Conservation (phyloP, 768 basidiomycete species). For the Hebeloma cylindrosporum region DNA sequence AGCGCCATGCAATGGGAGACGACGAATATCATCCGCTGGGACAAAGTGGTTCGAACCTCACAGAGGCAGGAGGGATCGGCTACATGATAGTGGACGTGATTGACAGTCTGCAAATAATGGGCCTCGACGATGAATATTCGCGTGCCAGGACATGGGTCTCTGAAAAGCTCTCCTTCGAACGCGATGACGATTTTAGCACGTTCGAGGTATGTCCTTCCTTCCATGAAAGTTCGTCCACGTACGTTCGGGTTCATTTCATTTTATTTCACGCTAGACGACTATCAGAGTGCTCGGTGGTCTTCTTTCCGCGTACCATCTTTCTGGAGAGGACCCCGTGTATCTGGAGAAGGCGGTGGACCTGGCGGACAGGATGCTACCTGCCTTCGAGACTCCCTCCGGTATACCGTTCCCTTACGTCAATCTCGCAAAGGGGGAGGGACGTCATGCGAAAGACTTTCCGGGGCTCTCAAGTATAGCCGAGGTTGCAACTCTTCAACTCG, state of each 20-base stretch:
- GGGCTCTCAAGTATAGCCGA: constrained; percentile 80
- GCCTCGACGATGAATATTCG: constrained; percentile 72
- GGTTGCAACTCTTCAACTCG: constrained; percentile 85
- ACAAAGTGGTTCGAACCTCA: constrained; percentile 74
- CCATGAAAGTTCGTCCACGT: neutral
- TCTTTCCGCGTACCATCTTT: constrained; percentile 81
- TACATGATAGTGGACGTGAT: constrained; percentile 88
- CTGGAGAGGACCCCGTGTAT: constrained; percentile 63
- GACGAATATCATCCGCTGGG: constrained; percentile 92
- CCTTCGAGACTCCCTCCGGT: constrained; percentile 79
- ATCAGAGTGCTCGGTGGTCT: constrained; percentile 92
- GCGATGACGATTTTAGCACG: constrained; percentile 78
- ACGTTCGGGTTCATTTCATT: neutral
- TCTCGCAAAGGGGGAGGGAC: constrained; percentile 57
- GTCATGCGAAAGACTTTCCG: constrained; percentile 56
- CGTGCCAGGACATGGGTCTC: constrained; percentile 80
- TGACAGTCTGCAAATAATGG: constrained; percentile 87
- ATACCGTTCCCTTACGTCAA: constrained; percentile 83
- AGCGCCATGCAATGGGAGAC: constrained; percentile 85
- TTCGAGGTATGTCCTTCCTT: constrained; percentile 69
- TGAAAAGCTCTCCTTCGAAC: constrained; percentile 67
- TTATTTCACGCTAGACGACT: constrained; percentile 60
- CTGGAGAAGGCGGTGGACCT: constrained; percentile 80
- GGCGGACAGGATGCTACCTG: constrained; percentile 80
- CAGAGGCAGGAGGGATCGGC: constrained; percentile 76